phyloP scores from a whole-genome alignment of 2,329 filamentous ascomycete genomes.

The Trichoderma afroharzianum region DNA sequence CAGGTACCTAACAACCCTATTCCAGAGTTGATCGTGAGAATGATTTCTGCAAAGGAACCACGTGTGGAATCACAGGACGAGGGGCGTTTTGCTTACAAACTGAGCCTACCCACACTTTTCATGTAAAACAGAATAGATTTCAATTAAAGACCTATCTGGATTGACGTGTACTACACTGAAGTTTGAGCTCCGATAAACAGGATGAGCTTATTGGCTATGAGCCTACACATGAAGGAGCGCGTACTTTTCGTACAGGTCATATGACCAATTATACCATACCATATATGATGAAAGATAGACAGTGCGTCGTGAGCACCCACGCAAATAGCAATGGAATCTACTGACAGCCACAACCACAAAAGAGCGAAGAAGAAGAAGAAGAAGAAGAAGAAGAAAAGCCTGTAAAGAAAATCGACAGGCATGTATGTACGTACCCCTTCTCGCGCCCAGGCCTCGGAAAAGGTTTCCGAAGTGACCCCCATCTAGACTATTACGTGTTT shows the following conservation, averaged over 20 bases:
- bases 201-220: neutral
- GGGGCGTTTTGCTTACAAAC: neutral
- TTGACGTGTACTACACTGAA: neutral
- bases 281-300: neutral
- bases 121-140: neutral
- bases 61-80: neutral
- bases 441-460: neutral
- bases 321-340: neutral
- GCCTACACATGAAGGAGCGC: neutral
- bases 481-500: neutral
- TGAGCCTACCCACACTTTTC: neutral
- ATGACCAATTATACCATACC: neutral
- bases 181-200: neutral
- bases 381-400: neutral
- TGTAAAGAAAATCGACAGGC: neutral
- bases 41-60: neutral
- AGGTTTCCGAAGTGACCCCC: neutral
- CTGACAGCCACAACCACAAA: neutral
- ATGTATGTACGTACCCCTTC: no score
- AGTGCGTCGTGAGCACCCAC: neutral
- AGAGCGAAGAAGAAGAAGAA: no score
- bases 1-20: neutral
- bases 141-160: neutral
- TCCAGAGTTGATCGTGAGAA: neutral
- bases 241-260: neutral